A percentile compares a stretch with the other conserved stretches of the same genome.
Conservation (phyloP, 805 yeast species). For the Cyberlindnera japonica region DNA sequence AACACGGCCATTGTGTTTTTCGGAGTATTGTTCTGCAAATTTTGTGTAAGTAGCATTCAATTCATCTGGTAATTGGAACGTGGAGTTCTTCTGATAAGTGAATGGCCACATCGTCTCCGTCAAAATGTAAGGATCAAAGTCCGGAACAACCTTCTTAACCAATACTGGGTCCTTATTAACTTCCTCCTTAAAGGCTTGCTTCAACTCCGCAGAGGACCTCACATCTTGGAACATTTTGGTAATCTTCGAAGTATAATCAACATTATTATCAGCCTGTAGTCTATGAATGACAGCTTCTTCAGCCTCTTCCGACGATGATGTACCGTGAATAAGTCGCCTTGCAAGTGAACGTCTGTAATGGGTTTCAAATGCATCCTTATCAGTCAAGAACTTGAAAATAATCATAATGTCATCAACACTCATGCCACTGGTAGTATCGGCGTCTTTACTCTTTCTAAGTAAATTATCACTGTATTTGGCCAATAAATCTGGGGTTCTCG, state of each 20-base stretch:
- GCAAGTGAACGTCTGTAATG: conserved; percentile 88
- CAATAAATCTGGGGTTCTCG: conserved; percentile 88
- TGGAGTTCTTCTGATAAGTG: conserved; percentile 31
- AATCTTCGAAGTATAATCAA: conserved; percentile 90
- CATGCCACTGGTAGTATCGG: conserved; percentile 66
- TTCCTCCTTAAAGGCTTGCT: conserved; percentile 48
- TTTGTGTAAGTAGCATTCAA: conserved; percentile 60
- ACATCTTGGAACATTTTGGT: conserved; percentile 96
- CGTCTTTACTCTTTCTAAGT: conserved; percentile 68
- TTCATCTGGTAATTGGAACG: conserved; percentile 60
- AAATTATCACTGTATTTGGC: conserved; percentile 86
- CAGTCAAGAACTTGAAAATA: conserved; percentile 82
- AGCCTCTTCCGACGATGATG: conserved; percentile 74
- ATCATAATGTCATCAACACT: conserved; percentile 82
- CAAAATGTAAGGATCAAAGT: conserved; percentile 70
- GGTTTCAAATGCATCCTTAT: conserved; percentile 92
- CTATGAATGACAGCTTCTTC: conserved; percentile 84
- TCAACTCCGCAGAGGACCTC: conserved; percentile 75
- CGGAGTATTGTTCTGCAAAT: conserved; percentile 64
- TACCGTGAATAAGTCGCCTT: conserved; percentile 80
- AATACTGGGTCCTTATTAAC: conserved; percentile 28
- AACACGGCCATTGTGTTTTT: conserved; percentile 81
- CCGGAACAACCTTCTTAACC: conserved; percentile 36
- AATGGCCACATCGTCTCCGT: conserved; percentile 91
- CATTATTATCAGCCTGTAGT: conserved; percentile 82